A percentile compares a stretch with the other conserved stretches of the same genome.
Evolutionary conservation across 805 yeast genomes (phyloP).

Genomic region (Debaryomyces maramus): DNA sequence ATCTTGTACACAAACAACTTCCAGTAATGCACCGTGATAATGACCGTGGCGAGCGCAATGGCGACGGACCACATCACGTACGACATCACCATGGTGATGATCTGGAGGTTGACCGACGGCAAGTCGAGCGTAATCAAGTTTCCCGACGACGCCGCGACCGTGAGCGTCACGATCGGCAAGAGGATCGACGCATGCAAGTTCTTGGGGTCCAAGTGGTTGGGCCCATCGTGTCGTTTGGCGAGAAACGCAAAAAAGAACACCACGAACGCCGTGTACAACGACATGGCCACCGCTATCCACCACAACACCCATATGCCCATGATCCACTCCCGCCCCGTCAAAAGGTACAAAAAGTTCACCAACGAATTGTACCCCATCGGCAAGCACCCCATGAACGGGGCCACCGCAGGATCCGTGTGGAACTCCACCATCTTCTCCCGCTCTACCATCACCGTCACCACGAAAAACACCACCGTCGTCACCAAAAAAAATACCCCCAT

Average conservation of each 20-base stretch:
- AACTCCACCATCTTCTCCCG: constrained; percentile 16
- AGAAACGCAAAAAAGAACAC: constrained; percentile 52
- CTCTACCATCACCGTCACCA: constrained; percentile 40
- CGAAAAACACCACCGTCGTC: constrained; percentile 40
- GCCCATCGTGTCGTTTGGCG: constrained; percentile 31
- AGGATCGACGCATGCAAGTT: constrained; percentile 58
- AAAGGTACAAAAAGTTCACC: constrained; percentile 51
- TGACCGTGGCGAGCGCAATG: constrained; percentile 55
- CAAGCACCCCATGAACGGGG: constrained; percentile 72
- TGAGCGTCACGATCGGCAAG: constrained; percentile 76
- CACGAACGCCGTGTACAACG: constrained; percentile 62
- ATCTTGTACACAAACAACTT: constrained; percentile 57
- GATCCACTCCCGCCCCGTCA: constrained; percentile 46
- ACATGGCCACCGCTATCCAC: constrained; percentile 64
- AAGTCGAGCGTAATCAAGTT: constrained; percentile 48
- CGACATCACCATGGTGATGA: constrained; percentile 54
- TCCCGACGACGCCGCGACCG: constrained; percentile 76
- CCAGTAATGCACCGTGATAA: constrained; percentile 58
- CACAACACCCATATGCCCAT: constrained; percentile 61
- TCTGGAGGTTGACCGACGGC: constrained; percentile 42
- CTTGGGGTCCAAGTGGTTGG: constrained; percentile 17
- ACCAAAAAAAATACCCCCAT: constrained; percentile 52
- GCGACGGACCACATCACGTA: constrained; percentile 72
- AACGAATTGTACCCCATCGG: constrained; percentile 79
- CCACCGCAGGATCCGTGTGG: constrained; percentile 40